Conservation (phyloP, 192 early-diverging fungal species). For the Geranomyces variabilis region DNA sequence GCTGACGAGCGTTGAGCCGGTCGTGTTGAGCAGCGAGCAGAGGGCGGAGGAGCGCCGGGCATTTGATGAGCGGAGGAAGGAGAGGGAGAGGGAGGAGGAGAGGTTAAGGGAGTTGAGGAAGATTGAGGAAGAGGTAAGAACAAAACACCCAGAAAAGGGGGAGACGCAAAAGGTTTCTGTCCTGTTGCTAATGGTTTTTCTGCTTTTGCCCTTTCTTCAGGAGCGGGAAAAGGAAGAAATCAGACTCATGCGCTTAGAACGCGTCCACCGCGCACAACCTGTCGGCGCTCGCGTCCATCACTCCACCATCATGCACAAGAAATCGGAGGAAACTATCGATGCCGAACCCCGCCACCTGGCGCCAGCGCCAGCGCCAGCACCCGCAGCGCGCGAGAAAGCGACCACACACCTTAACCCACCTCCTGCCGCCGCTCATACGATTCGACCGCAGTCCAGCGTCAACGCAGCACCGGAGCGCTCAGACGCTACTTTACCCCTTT, state of each 20-base stretch:
- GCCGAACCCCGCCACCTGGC: slow-evolving; percentile 47
- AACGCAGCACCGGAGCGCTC: not conserved
- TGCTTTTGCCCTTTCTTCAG: slow-evolving; percentile 13
- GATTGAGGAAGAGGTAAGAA: slow-evolving; percentile 52
- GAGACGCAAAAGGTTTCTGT: not conserved
- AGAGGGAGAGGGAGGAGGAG: slow-evolving; percentile 58
- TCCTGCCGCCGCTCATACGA: too few species aligned
- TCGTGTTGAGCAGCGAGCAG: slow-evolving; percentile 58
- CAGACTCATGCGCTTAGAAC: slow-evolving; percentile 52
- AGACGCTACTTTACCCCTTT: too few species aligned
- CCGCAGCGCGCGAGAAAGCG: too few species aligned
- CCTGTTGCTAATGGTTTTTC: too few species aligned
- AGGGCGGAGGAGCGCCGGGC: slow-evolving; percentile 67
- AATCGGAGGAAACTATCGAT: slow-evolving; percentile 56
- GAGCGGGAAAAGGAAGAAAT: slow-evolving; percentile 60
- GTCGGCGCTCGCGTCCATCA: slow-evolving; percentile 44
- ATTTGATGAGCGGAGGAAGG: slow-evolving; percentile 61
- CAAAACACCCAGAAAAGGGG: not conserved
- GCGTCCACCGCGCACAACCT: slow-evolving; percentile 63
- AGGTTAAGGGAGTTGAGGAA: slow-evolving; percentile 53
- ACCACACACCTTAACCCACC: too few species aligned
- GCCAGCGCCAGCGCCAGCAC: not conserved
- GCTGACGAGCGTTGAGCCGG: slow-evolving; percentile 50
- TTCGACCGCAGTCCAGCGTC: not conserved
- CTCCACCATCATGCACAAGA: slow-evolving; percentile 57